These are phyloP conservation scores for Yamadazyma atmosphaerica DNA, from an alignment of 1,139 yeast genomes.

Conservation along the genomic window DNA sequence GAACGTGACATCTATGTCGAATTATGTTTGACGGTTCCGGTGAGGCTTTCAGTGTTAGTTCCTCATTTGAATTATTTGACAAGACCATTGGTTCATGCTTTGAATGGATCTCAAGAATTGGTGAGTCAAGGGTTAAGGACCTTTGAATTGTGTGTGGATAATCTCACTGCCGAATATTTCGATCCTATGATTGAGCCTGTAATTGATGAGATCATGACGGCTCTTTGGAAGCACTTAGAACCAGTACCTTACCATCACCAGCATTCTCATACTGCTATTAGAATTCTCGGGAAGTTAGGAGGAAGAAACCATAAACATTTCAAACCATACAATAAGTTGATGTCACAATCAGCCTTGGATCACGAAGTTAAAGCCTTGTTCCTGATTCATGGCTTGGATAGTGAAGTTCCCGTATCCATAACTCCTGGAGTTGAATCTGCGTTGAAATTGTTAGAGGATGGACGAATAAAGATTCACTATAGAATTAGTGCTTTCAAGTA, in stretches of 20 bases:
- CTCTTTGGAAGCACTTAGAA: conserved; percentile 85
- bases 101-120: conserved; percentile 87
- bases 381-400: conserved; percentile 66
- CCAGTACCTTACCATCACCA: conserved; percentile 94
- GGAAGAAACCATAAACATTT: conserved; percentile 90
- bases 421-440: conserved; percentile 87
- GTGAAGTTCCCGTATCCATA: conserved; percentile 65
- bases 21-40: conserved; percentile 93
- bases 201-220: conserved; percentile 88
- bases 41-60: conserved; percentile 84
- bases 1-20: conserved; percentile 95
- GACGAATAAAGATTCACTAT: conserved; percentile 63
- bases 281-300: conserved; percentile 92
- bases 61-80: conserved; percentile 88
- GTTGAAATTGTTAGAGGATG: conserved; percentile 63
- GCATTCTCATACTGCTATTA: conserved; percentile 90
- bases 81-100: conserved; percentile 87
- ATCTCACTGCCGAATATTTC: conserved; percentile 91
- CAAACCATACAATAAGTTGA: conserved; percentile 68
- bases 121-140: conserved; percentile 94
- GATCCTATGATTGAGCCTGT: conserved; percentile 98
- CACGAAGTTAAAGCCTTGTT: conserved; percentile 72
- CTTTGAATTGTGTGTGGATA: conserved; percentile 94
- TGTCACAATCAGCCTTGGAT: conserved; percentile 56
- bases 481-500: conserved; percentile 77